phyloP scores from a whole-genome alignment of 2,329 filamentous ascomycete genomes.

The Cytospora mali region DNA sequence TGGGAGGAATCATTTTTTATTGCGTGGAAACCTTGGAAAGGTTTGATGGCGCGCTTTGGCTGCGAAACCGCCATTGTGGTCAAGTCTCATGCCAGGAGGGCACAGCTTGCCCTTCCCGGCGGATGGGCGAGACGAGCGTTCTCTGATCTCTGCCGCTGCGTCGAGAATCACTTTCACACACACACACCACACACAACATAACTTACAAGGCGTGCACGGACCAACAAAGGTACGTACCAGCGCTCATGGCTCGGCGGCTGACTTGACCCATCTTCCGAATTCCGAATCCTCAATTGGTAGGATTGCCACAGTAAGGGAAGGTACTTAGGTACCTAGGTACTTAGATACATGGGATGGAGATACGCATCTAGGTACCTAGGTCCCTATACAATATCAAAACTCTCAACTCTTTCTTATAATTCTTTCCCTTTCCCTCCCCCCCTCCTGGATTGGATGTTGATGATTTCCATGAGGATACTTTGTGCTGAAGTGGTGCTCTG shows the following conservation, averaged over 20 bases:
- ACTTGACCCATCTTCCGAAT: background rate
- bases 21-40: conserved; percentile 22
- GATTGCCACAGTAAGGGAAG: background rate
- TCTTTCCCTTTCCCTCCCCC: too few relatives aligned
- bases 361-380: too few relatives aligned
- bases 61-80: conserved; percentile 21
- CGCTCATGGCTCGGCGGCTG: background rate
- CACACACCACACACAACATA: background rate
- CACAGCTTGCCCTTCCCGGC: conserved; percentile 16
- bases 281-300: background rate
- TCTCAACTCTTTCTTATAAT: too few relatives aligned
- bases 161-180: background rate
- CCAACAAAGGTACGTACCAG: background rate
- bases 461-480: too few relatives aligned
- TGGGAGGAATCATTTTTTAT: conserved; percentile 27
- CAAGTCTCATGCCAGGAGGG: conserved; percentile 21
- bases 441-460: too few relatives aligned
- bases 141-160: conserved; percentile 1
- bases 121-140: conserved; percentile 1
- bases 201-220: background rate
- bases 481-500: too few relatives aligned
- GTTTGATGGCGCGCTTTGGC: conserved; percentile 15
- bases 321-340: background rate
- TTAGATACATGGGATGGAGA: too few relatives aligned
- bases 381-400: too few relatives aligned